A percentile compares a stretch with the other conserved stretches of the same genome.
Evolutionary conservation across 2,329 filamentous ascomycete genomes (phyloP).

Genomic region (Penicillium olsonii): DNA sequence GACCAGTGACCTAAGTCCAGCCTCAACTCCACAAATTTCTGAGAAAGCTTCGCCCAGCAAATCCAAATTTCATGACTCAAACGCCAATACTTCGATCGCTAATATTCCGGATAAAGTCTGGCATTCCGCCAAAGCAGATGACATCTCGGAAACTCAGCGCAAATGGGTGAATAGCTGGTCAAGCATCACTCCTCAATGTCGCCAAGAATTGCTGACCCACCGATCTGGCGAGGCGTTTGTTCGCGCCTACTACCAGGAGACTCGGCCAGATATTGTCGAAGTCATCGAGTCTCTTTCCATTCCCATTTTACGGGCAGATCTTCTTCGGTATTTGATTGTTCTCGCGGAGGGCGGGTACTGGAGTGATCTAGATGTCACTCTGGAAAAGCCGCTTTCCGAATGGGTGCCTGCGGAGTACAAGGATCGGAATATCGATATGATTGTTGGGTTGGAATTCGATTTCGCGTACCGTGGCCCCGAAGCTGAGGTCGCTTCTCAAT

Average conservation of each 20-base stretch:
- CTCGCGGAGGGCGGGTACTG: slow-evolving; percentile 45
- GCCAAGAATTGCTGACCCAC: slow-evolving; percentile 34
- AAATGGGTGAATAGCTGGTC: slow-evolving; percentile 26
- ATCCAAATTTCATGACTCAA: too few species aligned
- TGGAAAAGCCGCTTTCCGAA: slow-evolving; percentile 33
- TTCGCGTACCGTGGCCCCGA: slow-evolving; percentile 11
- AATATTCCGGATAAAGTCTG: slow-evolving; percentile 25
- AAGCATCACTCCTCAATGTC: slow-evolving; percentile 25
- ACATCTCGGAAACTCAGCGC: slow-evolving; percentile 24
- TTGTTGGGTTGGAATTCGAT: slow-evolving; percentile 46
- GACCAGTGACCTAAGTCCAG: too few species aligned
- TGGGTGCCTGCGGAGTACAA: slow-evolving; percentile 41
- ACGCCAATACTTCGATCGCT: too few species aligned
- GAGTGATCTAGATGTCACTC: slow-evolving; percentile 43
- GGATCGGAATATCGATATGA: slow-evolving; percentile 27
- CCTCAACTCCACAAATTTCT: too few species aligned
- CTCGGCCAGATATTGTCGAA: slow-evolving; percentile 41
- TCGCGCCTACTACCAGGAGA: slow-evolving; percentile 28
- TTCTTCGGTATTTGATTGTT: slow-evolving; percentile 47
- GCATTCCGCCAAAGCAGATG: slow-evolving; percentile 23
- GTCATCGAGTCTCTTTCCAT: slow-evolving; percentile 36
- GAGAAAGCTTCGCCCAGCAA: too few species aligned
- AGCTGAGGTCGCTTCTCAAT: slow-evolving; percentile 21
- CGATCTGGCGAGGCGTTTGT: slow-evolving; percentile 34
- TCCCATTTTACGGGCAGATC: slow-evolving; percentile 44